These are phyloP conservation scores for Rhododendron griersonianum DNA, from an alignment of 148 eudicot species.

Conservation along the genomic window DNA sequence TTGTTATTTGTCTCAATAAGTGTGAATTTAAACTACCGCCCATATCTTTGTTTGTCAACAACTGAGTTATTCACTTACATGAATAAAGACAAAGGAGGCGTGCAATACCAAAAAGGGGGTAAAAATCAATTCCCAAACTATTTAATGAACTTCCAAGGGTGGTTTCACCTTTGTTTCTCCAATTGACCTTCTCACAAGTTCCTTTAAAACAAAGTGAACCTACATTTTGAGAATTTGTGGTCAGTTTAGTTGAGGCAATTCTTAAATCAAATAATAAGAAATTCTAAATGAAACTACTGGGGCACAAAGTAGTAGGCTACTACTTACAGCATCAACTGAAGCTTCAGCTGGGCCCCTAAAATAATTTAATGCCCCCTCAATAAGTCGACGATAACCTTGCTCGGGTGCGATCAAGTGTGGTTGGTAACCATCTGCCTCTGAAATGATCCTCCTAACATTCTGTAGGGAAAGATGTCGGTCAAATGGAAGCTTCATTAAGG, in stretches of 20 bases:
- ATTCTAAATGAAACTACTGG: neutral
- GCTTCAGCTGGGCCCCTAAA: constrained; percentile 76
- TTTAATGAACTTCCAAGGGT: neutral
- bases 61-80: neutral
- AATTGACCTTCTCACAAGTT: constrained; percentile 65
- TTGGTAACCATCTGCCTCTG: constrained; percentile 76
- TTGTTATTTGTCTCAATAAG: neutral
- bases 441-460: constrained; percentile 54
- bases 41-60: neutral
- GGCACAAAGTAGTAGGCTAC: neutral
- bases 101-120: neutral
- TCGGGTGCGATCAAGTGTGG: constrained; percentile 78
- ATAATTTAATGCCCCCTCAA: constrained; percentile 56
- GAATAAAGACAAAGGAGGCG: neutral
- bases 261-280: neutral
- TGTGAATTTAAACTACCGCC: neutral
- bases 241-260: neutral
- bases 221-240: constrained; percentile 10
- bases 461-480: constrained; percentile 62
- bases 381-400: constrained; percentile 69
- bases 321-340: constrained; percentile 68
- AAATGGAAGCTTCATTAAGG: constrained; percentile 64
- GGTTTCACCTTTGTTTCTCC: constrained; percentile 50
- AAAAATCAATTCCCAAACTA: neutral
- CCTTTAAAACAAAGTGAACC: constrained; percentile 68